These are phyloP conservation scores for Backusella liffmaniae DNA, from an alignment of 192 early-diverging fungal species.

Conservation along the genomic window DNA sequence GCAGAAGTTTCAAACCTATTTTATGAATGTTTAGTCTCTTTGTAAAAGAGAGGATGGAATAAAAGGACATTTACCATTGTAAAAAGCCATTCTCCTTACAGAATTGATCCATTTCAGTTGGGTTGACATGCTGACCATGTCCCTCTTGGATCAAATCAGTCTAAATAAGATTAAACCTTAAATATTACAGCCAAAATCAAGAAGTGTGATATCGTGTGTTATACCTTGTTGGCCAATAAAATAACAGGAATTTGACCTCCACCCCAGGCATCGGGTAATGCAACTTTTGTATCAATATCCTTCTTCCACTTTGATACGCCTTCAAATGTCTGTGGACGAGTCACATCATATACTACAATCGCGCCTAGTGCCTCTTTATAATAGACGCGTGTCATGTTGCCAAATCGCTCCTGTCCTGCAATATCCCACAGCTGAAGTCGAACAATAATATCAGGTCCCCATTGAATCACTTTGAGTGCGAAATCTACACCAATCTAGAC, in stretches of 20 bases:
- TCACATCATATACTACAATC: slow-evolving; percentile 58
- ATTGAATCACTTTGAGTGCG: slow-evolving; percentile 57
- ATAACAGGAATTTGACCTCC: slow-evolving; percentile 55
- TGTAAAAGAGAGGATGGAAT: neutral
- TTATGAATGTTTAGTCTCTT: neutral
- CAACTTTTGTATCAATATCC: slow-evolving; percentile 57
- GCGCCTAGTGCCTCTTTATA: slow-evolving; percentile 60
- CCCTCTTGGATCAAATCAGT: slow-evolving; percentile 43
- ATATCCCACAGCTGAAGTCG: slow-evolving; percentile 65
- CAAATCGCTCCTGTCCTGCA: slow-evolving; percentile 62
- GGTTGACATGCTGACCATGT: slow-evolving; percentile 25
- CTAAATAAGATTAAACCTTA: slow-evolving; percentile 21
- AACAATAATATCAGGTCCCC: slow-evolving; percentile 52
- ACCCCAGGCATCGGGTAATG: slow-evolving; percentile 46
- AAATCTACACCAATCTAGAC: slow-evolving; percentile 63
- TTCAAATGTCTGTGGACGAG: slow-evolving; percentile 55
- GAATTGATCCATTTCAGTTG: slow-evolving; percentile 45
- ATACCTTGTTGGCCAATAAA: slow-evolving; percentile 58
- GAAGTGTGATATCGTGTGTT: neutral
- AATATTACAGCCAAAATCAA: neutral
- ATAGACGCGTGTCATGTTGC: slow-evolving; percentile 58
- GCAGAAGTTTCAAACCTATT: slow-evolving; percentile 60
- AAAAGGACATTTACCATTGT: slow-evolving; percentile 41
- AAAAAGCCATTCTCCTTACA: slow-evolving; percentile 53
- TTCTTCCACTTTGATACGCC: slow-evolving; percentile 55